A percentile compares a stretch with the other conserved stretches of the same genome.
Evolutionary conservation across 2,329 filamentous ascomycete genomes (phyloP).

Genomic region (Apiospora marii): DNA sequence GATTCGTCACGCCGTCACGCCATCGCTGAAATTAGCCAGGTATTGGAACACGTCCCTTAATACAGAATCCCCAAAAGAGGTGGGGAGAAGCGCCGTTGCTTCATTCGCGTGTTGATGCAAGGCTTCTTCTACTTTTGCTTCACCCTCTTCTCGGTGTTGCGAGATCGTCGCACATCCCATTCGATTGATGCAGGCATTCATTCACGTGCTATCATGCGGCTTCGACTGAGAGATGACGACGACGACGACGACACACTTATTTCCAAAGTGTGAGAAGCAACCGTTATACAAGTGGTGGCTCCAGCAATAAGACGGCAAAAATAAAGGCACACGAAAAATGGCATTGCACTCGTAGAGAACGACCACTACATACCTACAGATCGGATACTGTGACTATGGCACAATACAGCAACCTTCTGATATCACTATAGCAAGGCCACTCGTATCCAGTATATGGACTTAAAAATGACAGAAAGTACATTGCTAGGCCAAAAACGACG

Average conservation of each 20-base stretch:
- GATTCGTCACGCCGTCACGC: conserved; percentile 14
- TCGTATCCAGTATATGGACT: not conserved
- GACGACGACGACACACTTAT: not conserved
- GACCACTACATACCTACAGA: not conserved
- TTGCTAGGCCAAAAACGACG: not conserved
- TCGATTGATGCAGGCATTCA: not conserved
- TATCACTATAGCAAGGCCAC: not conserved
- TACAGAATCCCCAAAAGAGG: not conserved
- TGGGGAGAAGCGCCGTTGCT: not conserved
- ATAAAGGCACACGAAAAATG: not conserved
- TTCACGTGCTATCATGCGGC: not conserved
- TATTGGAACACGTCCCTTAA: conserved; percentile 12
- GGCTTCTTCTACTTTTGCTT: not conserved
- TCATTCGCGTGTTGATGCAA: not conserved
- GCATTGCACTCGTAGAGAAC: not conserved
- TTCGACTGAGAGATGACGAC: not conserved
- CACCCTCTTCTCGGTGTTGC: not conserved
- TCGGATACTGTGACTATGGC: not conserved
- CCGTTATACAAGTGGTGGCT: not conserved
- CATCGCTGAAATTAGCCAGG: conserved; percentile 11
- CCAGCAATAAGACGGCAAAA: too few species aligned
- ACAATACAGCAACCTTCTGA: not conserved
- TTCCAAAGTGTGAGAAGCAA: not conserved
- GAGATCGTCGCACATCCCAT: not conserved
- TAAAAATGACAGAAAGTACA: not conserved